Evolutionary conservation across 2,329 filamentous ascomycete genomes (phyloP).

Genomic region (Cryphonectria parasitica): DNA sequence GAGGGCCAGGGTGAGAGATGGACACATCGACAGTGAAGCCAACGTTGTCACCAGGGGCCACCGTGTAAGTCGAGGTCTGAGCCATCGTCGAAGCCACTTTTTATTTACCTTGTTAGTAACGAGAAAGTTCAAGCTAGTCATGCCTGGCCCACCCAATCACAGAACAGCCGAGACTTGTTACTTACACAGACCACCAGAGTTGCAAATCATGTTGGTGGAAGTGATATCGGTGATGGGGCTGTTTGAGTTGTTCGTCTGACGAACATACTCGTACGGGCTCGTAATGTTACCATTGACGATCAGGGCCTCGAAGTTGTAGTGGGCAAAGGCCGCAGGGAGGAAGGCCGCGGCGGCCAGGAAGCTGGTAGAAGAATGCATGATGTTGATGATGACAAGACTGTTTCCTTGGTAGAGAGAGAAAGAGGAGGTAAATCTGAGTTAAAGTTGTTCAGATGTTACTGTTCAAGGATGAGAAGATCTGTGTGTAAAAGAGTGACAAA

Average conservation of each 20-base stretch:
- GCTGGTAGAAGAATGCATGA: conserved; percentile 18
- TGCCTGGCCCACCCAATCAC: neutral
- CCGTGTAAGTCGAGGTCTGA: conserved; percentile 42
- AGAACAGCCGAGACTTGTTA: neutral
- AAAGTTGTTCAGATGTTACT: neutral
- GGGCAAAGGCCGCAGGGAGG: conserved; percentile 24
- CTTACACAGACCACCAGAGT: conserved; percentile 35
- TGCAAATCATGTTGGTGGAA: conserved; percentile 45
- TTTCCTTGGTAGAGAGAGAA: neutral
- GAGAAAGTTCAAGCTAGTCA: too few relatives aligned
- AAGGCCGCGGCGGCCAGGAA: conserved; percentile 21
- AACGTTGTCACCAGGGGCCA: conserved; percentile 44
- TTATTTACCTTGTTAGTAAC: neutral
- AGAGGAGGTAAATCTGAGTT: neutral
- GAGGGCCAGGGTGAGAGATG: conserved; percentile 45
- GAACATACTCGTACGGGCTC: conserved; percentile 32
- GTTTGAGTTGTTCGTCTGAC: conserved; percentile 38
- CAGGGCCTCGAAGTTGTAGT: conserved; percentile 32
- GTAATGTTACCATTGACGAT: conserved; percentile 33
- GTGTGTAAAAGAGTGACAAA: conserved; percentile 13
- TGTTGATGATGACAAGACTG: conserved; percentile 1
- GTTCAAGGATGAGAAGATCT: neutral
- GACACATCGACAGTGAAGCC: conserved; percentile 45
- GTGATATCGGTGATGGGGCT: conserved; percentile 45
- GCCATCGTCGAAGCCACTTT: conserved; percentile 39